Evolutionary conservation across 257 asterid genomes (phyloP), one percentile per base, ranked within the genome.

Genomic region (Leonotis leonurus): DNA sequence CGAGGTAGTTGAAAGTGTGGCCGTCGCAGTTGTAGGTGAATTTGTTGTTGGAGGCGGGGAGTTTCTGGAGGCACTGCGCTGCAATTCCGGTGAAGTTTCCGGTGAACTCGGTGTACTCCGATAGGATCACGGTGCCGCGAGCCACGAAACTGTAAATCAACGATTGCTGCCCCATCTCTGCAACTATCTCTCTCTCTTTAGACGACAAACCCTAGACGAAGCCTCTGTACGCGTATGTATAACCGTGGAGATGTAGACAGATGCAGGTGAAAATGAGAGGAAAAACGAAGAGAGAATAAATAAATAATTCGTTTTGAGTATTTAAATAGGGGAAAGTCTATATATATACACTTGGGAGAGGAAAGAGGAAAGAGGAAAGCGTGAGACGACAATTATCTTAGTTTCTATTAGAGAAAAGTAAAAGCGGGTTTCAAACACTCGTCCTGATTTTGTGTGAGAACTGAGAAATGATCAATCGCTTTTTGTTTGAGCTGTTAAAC

Each of bases 81-180:
- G 98, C 98, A 71, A 90, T 85, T 76, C 86, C 80, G 44, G 96
- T 90, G 89, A 90, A 90, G 76, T 90, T 90, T 1, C 96, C 97
- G 20, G 87, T 83, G 71, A 90, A 90, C 64, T 88, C 97, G 17
- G 96, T 90, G 80, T 73, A 88, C 64, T 90, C 95, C 0, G 97
- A 75, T 14, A 90, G 78, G 77, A 86, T 81, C 68, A 88, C 90
- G 43, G 95, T 88, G 54, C 98, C 96, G 37, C 96, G 87, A 48
- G 98, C 94, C 36, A 81, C 95, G 63, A 90, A 88, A 75, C 96
- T 88, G 85, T 90, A 90, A 87, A 90, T 90, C 96, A 90, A 70
- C 64, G 96, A 90, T 45, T 90, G 98, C 73, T 90, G 98, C 70
- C 94, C 95, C 98, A 90, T 90, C 70, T 68, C 62, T 52, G 35